phyloP scores from a whole-genome alignment of 768 basidiomycete genomes.

The Postia placenta region DNA sequence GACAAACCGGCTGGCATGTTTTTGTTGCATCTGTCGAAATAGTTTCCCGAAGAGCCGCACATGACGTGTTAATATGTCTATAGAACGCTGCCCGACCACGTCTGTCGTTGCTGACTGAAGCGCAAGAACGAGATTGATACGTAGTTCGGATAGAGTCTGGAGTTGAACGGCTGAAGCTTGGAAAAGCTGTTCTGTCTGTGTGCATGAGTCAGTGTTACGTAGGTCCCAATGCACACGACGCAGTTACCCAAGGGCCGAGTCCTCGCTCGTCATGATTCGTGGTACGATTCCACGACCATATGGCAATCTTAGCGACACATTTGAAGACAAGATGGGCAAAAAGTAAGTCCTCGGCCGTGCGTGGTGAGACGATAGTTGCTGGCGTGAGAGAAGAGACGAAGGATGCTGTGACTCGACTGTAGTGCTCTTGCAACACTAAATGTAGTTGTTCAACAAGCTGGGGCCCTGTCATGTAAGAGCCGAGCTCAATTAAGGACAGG shows the following conservation, averaged over 20 bases:
- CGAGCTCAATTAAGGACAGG: not conserved
- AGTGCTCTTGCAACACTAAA: slow-evolving; percentile 51
- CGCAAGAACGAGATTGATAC: slow-evolving; percentile 45
- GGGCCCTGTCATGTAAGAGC: slow-evolving; percentile 3
- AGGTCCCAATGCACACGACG: not conserved
- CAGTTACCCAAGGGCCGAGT: slow-evolving; percentile 49
- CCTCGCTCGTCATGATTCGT: slow-evolving; percentile 20
- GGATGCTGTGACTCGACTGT: slow-evolving; percentile 44
- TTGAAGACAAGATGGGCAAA: slow-evolving; percentile 72
- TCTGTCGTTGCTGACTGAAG: slow-evolving; percentile 31
- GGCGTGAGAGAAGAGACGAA: slow-evolving; percentile 28
- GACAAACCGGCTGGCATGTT: slow-evolving; percentile 53
- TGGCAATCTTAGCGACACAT: slow-evolving; percentile 58
- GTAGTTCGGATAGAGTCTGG: slow-evolving; percentile 47
- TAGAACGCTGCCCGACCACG: slow-evolving; percentile 34
- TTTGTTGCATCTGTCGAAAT: slow-evolving; percentile 69
- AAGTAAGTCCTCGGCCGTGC: slow-evolving; percentile 40
- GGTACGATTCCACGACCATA: slow-evolving; percentile 61
- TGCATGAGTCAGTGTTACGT: slow-evolving; percentile 3
- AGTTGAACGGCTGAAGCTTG: slow-evolving; percentile 52
- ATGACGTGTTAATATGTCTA: slow-evolving; percentile 62
- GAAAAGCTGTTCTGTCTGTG: slow-evolving; percentile 59
- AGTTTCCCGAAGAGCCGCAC: slow-evolving; percentile 72
- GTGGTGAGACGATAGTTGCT: slow-evolving; percentile 29
- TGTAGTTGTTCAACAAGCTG: slow-evolving; percentile 55